These are phyloP conservation scores for Paramecium caudatum DNA, from an alignment of 73 alveolate genomes.

Conservation along the genomic window DNA sequence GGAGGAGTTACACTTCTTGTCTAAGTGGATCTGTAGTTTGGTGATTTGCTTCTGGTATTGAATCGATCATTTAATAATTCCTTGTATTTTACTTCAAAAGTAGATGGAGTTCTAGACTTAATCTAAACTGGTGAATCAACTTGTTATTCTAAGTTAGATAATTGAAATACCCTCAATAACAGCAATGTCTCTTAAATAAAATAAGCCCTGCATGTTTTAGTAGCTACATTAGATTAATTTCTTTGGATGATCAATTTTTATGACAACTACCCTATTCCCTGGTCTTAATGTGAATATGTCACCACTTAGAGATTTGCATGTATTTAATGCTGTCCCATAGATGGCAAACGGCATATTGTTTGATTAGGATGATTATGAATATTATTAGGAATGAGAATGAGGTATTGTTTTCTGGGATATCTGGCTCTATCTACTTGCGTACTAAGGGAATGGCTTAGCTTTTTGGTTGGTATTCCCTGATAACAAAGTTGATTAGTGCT, in stretches of 20 bases:
- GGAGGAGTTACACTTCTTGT: not conserved
- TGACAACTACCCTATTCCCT: constrained; percentile 22
- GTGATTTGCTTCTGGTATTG: constrained; percentile 24
- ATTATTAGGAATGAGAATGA: not conserved
- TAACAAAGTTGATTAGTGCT: not conserved
- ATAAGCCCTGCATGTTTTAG: constrained; percentile 45
- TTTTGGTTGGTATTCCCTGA: not conserved
- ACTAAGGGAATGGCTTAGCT: not conserved
- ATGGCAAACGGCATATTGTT: not conserved
- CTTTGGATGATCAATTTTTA: constrained; percentile 13
- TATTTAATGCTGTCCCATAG: constrained; percentile 27
- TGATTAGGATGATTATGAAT: not conserved
- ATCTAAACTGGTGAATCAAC: not conserved
- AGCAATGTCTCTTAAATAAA: constrained; percentile 57
- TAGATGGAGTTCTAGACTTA: constrained; percentile 40
- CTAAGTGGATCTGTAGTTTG: not conserved
- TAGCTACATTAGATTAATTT: constrained; percentile 40
- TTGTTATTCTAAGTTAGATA: constrained; percentile 26
- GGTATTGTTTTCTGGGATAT: constrained; percentile 38
- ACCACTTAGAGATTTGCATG: constrained; percentile 63
- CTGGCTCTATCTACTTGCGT: constrained; percentile 26
- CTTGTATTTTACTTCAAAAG: constrained; percentile 29
- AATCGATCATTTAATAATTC: constrained; percentile 27
- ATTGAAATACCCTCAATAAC: constrained; percentile 34
- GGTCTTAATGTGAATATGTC: constrained; percentile 59